These are phyloP conservation scores for Heritiera fomes DNA, from an alignment of 345 rosid genomes.

Conservation along the genomic window DNA sequence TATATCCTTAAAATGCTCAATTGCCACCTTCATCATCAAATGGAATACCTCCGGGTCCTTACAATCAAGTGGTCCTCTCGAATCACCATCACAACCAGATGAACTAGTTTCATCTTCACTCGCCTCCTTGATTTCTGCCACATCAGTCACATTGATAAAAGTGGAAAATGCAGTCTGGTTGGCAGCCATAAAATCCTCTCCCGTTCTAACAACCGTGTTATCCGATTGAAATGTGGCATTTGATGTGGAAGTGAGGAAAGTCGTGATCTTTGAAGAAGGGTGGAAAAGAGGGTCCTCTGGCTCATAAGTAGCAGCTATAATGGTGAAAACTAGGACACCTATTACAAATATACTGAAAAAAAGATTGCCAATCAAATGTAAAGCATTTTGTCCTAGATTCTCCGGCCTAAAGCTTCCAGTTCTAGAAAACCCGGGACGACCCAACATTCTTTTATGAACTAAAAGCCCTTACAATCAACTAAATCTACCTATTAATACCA, in stretches of 20 bases:
- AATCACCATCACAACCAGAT: constrained; percentile 42
- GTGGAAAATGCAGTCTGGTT: constrained; percentile 69
- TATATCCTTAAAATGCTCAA: constrained; percentile 75
- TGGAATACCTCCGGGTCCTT: constrained; percentile 85
- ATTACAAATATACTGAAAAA: constrained; percentile 76
- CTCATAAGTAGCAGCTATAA: constrained; percentile 87
- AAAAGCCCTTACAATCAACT: constrained; percentile 10
- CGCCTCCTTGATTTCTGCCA: constrained; percentile 30
- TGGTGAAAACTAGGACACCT: constrained; percentile 81
- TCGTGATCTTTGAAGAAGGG: constrained; percentile 74
- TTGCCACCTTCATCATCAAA: constrained; percentile 77
- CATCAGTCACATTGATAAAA: constrained; percentile 68
- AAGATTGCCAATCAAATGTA: constrained; percentile 80
- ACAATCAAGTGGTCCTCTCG: constrained; percentile 61
- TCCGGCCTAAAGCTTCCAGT: constrained; percentile 76
- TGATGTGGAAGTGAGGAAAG: constrained; percentile 73
- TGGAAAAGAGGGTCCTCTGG: constrained; percentile 90
- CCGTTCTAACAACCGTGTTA: constrained; percentile 67
- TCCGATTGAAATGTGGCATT: constrained; percentile 84
- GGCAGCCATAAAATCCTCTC: constrained; percentile 81
- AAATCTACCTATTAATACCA: constrained; percentile 20
- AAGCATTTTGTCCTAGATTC: constrained; percentile 72
- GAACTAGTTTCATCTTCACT: constrained; percentile 17
- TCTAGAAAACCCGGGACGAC: constrained; percentile 52
- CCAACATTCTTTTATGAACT: constrained; percentile 45